A percentile compares a stretch with the other conserved stretches of the same genome.
These are phyloP conservation scores for Debaryomycetaceae sp. DNA, from an alignment of 1,139 yeast genomes.

Conservation along the genomic window DNA sequence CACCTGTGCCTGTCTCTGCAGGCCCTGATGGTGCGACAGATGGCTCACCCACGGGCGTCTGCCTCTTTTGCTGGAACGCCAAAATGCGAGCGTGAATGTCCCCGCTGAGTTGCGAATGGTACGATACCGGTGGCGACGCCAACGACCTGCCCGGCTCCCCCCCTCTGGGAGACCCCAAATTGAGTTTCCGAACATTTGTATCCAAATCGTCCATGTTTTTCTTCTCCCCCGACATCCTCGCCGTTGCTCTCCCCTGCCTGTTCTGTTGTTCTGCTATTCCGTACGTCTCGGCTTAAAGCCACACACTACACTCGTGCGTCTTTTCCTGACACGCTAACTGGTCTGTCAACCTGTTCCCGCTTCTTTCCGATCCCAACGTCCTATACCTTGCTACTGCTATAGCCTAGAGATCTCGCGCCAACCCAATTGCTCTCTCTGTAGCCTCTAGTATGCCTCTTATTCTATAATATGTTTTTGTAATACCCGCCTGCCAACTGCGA, in stretches of 20 bases:
- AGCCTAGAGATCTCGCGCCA: not conserved
- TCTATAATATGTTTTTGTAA: not conserved
- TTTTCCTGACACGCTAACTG: too few species aligned
- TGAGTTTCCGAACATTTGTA: conserved; percentile 1
- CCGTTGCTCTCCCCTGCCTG: not conserved
- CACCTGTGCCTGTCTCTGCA: not conserved
- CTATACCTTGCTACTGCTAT: not conserved
- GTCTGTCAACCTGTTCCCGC: not conserved
- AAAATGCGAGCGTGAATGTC: conserved; percentile 72
- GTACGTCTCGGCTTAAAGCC: not conserved
- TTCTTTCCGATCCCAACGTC: not conserved
- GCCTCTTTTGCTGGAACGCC: conserved; percentile 70
- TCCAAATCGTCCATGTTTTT: not conserved
- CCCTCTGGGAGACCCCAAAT: conserved; percentile 1
- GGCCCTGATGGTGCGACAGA: not conserved
- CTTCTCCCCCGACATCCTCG: conserved; percentile 2
- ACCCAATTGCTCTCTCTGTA: not conserved
- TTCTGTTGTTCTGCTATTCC: not conserved
- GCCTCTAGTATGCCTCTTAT: not conserved
- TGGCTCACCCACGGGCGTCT: conserved; percentile 16
- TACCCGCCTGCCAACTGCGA: not conserved
- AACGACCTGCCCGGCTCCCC: conserved; percentile 1
- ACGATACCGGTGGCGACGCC: conserved; percentile 9
- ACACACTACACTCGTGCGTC: not conserved
- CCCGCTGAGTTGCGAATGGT: conserved; percentile 43